These are phyloP conservation scores for Hanseniaspora pseudoguilliermondii DNA, from an alignment of 805 yeast species.

Conservation along the genomic window DNA sequence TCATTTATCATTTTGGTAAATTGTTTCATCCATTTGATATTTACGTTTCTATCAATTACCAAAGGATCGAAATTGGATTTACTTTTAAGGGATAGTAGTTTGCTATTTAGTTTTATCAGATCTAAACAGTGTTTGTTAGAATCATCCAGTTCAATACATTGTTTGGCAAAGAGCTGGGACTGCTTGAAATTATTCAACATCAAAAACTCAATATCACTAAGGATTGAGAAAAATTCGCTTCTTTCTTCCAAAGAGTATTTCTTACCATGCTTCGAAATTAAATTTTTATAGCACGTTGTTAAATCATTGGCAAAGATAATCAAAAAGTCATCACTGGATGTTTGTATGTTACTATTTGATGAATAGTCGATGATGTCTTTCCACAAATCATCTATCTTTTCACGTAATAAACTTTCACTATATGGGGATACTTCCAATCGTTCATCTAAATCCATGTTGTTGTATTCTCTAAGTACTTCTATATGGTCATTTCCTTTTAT, in stretches of 20 bases:
- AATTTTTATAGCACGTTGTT: conserved; percentile 14
- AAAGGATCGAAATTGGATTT: conserved; percentile 29
- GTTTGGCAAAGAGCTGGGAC: conserved; percentile 41
- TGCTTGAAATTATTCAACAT: conserved; percentile 41
- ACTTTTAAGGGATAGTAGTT: conserved; percentile 29
- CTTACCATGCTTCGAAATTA: conserved; percentile 23
- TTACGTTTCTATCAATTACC: conserved; percentile 14
- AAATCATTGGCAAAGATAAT: conserved; percentile 7
- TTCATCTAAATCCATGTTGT: conserved; percentile 19
- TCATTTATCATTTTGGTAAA: conserved; percentile 27
- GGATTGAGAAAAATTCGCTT: conserved; percentile 22
- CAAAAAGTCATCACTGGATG: neutral
- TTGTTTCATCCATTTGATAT: conserved; percentile 23
- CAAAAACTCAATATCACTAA: conserved; percentile 34
- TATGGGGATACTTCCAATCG: conserved; percentile 34
- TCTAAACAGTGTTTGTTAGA: conserved; percentile 51
- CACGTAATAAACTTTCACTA: conserved; percentile 26
- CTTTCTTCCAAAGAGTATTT: conserved; percentile 21
- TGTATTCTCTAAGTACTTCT: conserved; percentile 15
- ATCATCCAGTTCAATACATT: conserved; percentile 66
- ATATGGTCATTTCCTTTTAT: conserved; percentile 19
- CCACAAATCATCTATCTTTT: conserved; percentile 18
- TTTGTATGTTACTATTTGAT: neutral
- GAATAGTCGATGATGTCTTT: conserved; percentile 11
- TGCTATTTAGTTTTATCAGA: conserved; percentile 41